Conservation (phyloP, 768 basidiomycete genomes). For the Megacollybia marginata region DNA sequence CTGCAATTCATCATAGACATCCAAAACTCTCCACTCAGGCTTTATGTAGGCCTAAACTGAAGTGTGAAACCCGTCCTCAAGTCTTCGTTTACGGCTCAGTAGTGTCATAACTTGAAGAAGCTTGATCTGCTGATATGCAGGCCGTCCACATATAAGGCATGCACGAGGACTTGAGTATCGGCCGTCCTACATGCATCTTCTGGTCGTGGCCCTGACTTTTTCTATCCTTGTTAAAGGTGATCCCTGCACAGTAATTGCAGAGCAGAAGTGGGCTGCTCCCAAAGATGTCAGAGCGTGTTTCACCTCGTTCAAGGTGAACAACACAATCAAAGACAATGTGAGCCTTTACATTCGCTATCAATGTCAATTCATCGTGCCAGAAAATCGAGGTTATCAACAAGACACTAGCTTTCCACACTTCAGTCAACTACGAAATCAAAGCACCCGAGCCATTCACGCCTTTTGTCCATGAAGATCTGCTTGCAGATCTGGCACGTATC, state of each 20-base stretch:
- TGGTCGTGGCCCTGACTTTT: too few species aligned
- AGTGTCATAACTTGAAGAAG: too few species aligned
- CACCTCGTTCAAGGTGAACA: slow-evolving; percentile 25
- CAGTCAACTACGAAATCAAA: slow-evolving; percentile 26
- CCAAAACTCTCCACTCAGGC: too few species aligned
- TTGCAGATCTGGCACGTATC: slow-evolving; percentile 27
- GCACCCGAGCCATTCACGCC: slow-evolving; percentile 28
- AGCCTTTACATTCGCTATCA: slow-evolving; percentile 1
- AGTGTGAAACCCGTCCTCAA: too few species aligned
- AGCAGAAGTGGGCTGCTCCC: slow-evolving; percentile 29
- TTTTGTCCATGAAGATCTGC: slow-evolving; percentile 29
- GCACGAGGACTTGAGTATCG: too few species aligned
- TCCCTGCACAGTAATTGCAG: slow-evolving; percentile 29
- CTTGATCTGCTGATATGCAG: too few species aligned
- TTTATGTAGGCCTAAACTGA: too few species aligned
- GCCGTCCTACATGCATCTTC: too few species aligned
- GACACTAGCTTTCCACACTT: slow-evolving; percentile 32
- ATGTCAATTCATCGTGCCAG: slow-evolving; percentile 7
- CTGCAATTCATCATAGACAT: too few species aligned
- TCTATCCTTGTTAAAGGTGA: slow-evolving; percentile 7
- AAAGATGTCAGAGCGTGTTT: slow-evolving; percentile 26
- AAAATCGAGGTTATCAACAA: slow-evolving; percentile 32
- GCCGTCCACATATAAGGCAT: too few species aligned
- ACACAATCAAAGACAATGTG: slow-evolving; percentile 25
- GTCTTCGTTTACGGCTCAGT: too few species aligned